These are phyloP conservation scores for Nicotiana tomentosiformis DNA, from an alignment of 257 asterid genomes.

Conservation along the genomic window DNA sequence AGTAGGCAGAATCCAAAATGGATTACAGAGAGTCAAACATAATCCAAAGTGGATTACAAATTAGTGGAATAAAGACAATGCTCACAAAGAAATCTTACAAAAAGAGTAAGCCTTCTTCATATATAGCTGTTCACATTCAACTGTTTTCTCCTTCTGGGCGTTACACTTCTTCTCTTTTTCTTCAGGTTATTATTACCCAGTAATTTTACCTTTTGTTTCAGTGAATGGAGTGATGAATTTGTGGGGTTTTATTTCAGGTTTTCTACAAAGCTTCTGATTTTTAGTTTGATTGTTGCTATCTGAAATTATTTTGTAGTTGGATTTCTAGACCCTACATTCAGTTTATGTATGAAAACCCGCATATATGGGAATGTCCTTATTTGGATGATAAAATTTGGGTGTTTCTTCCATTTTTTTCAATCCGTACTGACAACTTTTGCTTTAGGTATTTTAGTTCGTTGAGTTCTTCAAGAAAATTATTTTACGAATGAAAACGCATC, in stretches of 20 bases:
- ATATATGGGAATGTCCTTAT: not conserved
- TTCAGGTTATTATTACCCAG: not conserved
- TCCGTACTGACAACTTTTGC: too few species aligned
- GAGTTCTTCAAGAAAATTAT: not conserved
- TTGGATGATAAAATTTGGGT: not conserved
- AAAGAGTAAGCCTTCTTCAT: too few species aligned
- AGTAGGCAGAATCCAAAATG: not conserved
- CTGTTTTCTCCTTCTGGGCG: not conserved
- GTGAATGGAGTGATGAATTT: not conserved
- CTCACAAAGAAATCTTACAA: too few species aligned
- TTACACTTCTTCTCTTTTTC: not conserved
- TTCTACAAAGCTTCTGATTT: not conserved
- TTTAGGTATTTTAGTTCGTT: not conserved
- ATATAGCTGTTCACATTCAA: not conserved
- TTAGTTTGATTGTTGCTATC: not conserved
- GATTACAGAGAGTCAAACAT: not conserved
- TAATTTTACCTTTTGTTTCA: not conserved
- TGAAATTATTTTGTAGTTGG: not conserved
- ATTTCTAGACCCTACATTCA: not conserved
- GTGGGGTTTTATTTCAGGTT: not conserved
- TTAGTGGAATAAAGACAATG: too few species aligned
- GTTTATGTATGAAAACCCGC: not conserved
- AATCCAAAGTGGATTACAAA: too few species aligned
- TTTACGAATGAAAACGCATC: not conserved
- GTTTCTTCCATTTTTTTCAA: not conserved